A percentile compares a stretch with the other conserved stretches of the same genome.
phyloP scores from a whole-genome alignment of 805 yeast genomes.

The Ogataea angusta region DNA sequence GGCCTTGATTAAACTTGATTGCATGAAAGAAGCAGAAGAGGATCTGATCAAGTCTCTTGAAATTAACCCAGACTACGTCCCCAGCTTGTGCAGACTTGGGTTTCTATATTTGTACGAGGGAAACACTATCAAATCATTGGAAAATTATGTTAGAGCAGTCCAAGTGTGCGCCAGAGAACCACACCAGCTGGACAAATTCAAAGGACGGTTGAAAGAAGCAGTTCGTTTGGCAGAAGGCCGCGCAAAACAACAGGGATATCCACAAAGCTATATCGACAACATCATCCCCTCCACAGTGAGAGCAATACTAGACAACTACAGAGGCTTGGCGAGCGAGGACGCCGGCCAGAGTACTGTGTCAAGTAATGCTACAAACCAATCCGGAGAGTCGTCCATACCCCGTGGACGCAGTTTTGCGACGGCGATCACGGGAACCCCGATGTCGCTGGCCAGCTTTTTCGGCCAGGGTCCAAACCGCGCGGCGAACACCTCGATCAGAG shows the following conservation, averaged over 20 bases:
- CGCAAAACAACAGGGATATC: slow-evolving; percentile 33
- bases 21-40: slow-evolving; percentile 34
- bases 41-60: slow-evolving; percentile 34
- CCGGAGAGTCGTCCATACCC: slow-evolving; percentile 8
- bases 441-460: slow-evolving; percentile 15
- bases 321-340: slow-evolving; percentile 6
- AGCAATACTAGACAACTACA: slow-evolving; percentile 21
- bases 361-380: slow-evolving; percentile 12
- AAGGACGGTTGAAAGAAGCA: slow-evolving; percentile 27
- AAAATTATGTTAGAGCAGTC: slow-evolving; percentile 36
- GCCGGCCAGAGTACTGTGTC: slow-evolving; percentile 16
- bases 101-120: slow-evolving; percentile 36
- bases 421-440: slow-evolving; percentile 17
- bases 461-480: slow-evolving; percentile 3
- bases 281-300: slow-evolving; percentile 27
- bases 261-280: slow-evolving; percentile 27
- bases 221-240: slow-evolving; percentile 28
- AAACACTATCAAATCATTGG: slow-evolving; percentile 34
- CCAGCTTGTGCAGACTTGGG: slow-evolving; percentile 39
- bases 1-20: slow-evolving; percentile 34
- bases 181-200: slow-evolving; percentile 23
- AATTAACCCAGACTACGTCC: slow-evolving; percentile 34
- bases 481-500: slow-evolving; percentile 9
- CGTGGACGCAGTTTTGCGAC: slow-evolving; percentile 18
- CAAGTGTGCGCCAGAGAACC: slow-evolving; percentile 18